Conservation (phyloP, 1,139 yeast species). For the Hyphopichia wangnamkhiaoensis region DNA sequence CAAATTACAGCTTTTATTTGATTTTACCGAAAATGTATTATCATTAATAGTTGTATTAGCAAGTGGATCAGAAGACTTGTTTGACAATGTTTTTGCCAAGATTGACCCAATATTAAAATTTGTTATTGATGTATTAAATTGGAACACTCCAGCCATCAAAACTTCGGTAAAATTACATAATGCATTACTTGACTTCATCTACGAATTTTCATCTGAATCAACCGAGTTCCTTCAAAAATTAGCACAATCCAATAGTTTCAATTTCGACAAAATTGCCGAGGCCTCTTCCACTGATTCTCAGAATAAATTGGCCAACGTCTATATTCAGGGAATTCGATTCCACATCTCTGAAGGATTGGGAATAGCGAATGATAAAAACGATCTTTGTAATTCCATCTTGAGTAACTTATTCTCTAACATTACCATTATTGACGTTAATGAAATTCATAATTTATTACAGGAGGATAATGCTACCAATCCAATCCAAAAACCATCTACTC, state of each 20-base stretch:
- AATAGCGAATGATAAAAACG: conserved; percentile 20
- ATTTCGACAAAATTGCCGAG: conserved; percentile 18
- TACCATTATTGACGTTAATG: conserved; percentile 43
- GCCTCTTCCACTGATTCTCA: conserved; percentile 17
- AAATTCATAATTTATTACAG: conserved; percentile 34
- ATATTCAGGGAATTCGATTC: conserved; percentile 60
- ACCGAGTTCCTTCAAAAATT: conserved; percentile 50
- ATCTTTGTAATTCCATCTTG: conserved; percentile 23
- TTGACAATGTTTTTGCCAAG: conserved; percentile 48
- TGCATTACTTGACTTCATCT: conserved; percentile 59
- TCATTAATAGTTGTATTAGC: conserved; percentile 70
- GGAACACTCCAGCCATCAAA: conserved; percentile 30
- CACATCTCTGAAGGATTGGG: conserved; percentile 54
- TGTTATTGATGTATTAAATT: conserved; percentile 42
- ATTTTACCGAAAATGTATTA: conserved; percentile 71
- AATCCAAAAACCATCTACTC: conserved; percentile 14
- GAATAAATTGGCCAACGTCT: conserved; percentile 49
- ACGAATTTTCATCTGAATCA: conserved; percentile 68
- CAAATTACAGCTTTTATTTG: conserved; percentile 52
- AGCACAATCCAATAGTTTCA: conserved; percentile 21
- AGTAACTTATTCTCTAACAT: conserved; percentile 26
- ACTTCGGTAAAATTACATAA: conserved; percentile 48
- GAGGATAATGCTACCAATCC: conserved; percentile 45
- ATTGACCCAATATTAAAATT: conserved; percentile 43
- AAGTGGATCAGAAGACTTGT: conserved; percentile 62